Percentiles rank a stretch among this genome's conserved stretches.
Evolutionary conservation across 129 eudicot genomes (phyloP).

Genomic region (Flaveria trinervia): DNA sequence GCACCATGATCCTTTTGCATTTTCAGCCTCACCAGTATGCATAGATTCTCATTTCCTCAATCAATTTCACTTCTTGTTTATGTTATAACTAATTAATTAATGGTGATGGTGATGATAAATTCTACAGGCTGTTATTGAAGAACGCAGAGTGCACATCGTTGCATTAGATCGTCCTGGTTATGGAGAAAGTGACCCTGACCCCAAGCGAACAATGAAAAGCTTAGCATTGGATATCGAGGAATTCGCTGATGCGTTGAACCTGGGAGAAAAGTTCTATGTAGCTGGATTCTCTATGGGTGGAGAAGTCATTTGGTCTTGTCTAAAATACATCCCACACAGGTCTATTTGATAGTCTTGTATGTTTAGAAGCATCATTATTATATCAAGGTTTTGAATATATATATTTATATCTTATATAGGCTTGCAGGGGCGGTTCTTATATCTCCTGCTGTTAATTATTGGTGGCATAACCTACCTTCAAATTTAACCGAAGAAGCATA

Average conservation of each 20-base stretch:
- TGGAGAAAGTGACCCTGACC: constrained; percentile 68
- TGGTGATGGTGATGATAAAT: too few species aligned
- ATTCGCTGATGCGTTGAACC: constrained; percentile 62
- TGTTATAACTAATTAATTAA: not conserved
- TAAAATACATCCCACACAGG: constrained; percentile 74
- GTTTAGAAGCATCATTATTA: too few species aligned
- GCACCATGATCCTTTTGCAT: constrained; percentile 43
- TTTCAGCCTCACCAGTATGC: constrained; percentile 49
- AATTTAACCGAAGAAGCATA: constrained; percentile 46
- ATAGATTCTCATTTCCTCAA: not conserved
- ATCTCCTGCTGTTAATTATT: constrained; percentile 62
- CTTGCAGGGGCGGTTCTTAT: constrained; percentile 33
- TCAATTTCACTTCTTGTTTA: not conserved
- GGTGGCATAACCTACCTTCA: constrained; percentile 66
- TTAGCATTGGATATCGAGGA: constrained; percentile 59
- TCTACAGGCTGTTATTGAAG: constrained; percentile 50
- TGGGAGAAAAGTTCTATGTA: constrained; percentile 65
- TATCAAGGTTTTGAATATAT: too few species aligned
- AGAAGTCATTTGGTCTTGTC: constrained; percentile 51
- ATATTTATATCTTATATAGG: too few species aligned
- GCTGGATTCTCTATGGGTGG: constrained; percentile 71
- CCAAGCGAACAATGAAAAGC: constrained; percentile 43
- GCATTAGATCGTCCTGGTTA: constrained; percentile 71
- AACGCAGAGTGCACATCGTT: constrained; percentile 52
- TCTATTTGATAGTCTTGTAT: too few species aligned